Conservation (phyloP, 768 basidiomycete species). For the Lactifluus piperatus region DNA sequence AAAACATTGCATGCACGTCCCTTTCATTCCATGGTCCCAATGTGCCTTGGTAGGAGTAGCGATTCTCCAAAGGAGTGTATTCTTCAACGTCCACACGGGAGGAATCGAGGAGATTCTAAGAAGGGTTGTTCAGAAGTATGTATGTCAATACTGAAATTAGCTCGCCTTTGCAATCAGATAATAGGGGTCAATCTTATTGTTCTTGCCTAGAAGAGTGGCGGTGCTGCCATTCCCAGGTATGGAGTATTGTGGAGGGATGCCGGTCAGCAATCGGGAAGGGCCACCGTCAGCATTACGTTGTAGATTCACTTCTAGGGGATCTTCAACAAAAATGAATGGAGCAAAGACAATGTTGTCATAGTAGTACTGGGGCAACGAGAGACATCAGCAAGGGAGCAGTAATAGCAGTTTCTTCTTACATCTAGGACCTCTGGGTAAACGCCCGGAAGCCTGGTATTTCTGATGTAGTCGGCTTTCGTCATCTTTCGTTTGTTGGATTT, state of each 20-base stretch:
- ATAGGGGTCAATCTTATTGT: constrained; percentile 82
- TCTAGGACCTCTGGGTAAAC: constrained; percentile 77
- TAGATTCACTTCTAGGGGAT: constrained; percentile 64
- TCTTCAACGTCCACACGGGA: constrained; percentile 59
- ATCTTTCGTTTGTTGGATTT: constrained; percentile 97
- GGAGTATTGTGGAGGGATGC: constrained; percentile 25
- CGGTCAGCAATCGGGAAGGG: constrained; percentile 31
- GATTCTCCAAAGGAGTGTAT: constrained; percentile 50
- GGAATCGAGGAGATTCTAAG: constrained; percentile 55
- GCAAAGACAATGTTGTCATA: constrained; percentile 96
- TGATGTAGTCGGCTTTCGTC: constrained; percentile 90
- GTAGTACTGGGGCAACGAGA: constrained; percentile 52
- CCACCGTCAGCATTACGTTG: constrained; percentile 41
- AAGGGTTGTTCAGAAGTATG: background rate
- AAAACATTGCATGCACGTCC: constrained; percentile 56
- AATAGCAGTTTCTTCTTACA: constrained; percentile 37
- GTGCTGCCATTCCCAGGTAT: constrained; percentile 25
- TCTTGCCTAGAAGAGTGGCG: constrained; percentile 41
- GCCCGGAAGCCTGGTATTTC: constrained; percentile 85
- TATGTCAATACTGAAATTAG: background rate
- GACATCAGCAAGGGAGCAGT: background rate
- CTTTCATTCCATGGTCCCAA: constrained; percentile 58
- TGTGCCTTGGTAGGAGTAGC: constrained; percentile 61
- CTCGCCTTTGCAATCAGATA: constrained; percentile 77
- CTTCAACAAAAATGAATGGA: constrained; percentile 95